Conservation (phyloP, 805 yeast species). For the Wilhelminamyces savonicus region DNA sequence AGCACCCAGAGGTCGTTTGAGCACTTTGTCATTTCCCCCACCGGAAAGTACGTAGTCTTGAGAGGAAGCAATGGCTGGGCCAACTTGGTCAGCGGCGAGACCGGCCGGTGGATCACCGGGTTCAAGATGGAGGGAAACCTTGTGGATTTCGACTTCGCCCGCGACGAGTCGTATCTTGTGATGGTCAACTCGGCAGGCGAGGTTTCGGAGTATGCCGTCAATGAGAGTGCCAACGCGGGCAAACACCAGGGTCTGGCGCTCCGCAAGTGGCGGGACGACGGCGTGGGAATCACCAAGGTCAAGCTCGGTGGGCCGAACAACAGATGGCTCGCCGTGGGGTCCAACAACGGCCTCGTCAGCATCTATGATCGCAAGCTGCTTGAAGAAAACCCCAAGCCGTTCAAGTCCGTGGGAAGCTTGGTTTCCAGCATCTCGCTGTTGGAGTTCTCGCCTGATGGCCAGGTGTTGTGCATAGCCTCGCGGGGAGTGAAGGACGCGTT, state of each 20-base stretch:
- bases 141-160: constrained; percentile 70
- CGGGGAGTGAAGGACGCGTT: constrained; percentile 82
- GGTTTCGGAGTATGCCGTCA: constrained; percentile 71
- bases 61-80: constrained; percentile 90
- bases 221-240: constrained; percentile 2
- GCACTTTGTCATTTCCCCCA: constrained; percentile 68
- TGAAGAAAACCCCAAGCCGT: constrained; percentile 38
- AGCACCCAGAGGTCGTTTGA: constrained; percentile 81
- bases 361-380: constrained; percentile 57
- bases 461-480: constrained; percentile 78
- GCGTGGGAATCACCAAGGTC: constrained; percentile 74
- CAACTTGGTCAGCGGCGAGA: constrained; percentile 65
- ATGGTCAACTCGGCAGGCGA: constrained; percentile 77
- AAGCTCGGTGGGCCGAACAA: constrained; percentile 64
- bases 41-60: constrained; percentile 68
- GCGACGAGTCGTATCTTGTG: constrained; percentile 40
- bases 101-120: constrained; percentile 84
- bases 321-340: constrained; percentile 86
- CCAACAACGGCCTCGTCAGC: constrained; percentile 82
- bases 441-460: constrained; percentile 82
- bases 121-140: constrained; percentile 85
- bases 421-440: constrained; percentile 74
- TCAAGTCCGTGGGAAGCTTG: constrained; percentile 66
- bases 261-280: constrained; percentile 79
- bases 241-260: constrained; percentile 36